Conservation (phyloP, 2,329 filamentous ascomycete genomes). For the Fusarium sambucinum region DNA sequence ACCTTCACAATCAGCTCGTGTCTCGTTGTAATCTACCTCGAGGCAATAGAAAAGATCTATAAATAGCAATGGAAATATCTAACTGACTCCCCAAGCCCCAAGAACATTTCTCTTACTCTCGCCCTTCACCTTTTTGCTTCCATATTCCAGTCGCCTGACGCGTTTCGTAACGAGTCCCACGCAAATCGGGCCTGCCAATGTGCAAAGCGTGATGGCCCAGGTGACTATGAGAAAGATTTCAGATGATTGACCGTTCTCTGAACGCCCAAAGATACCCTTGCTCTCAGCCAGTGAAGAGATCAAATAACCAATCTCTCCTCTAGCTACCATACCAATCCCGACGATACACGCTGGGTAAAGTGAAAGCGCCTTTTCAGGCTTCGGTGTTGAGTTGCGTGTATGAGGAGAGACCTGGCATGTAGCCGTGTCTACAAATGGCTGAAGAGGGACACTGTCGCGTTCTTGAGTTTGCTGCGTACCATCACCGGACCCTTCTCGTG, state of each 20-base stretch:
- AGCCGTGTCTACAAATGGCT: neutral
- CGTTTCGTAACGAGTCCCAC: conserved; percentile 61
- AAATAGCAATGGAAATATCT: neutral
- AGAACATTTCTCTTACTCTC: conserved; percentile 36
- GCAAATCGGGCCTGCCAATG: conserved; percentile 62
- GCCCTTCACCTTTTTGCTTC: conserved; percentile 8
- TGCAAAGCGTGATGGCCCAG: conserved; percentile 69
- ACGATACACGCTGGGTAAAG: conserved; percentile 76
- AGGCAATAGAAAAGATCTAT: neutral
- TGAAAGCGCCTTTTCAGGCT: conserved; percentile 65
- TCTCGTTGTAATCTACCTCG: conserved; percentile 8
- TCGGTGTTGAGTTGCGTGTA: conserved; percentile 16
- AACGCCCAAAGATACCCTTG: conserved; percentile 56
- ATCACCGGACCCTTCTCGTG: neutral
- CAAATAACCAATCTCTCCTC: conserved; percentile 84
- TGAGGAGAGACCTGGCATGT: neutral
- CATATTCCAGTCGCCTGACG: conserved; percentile 51
- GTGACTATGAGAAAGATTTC: conserved; percentile 65
- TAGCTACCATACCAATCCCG: conserved; percentile 75
- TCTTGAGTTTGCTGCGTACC: neutral
- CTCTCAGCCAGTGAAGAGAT: conserved; percentile 76
- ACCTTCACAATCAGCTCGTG: conserved; percentile 9
- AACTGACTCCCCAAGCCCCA: conserved; percentile 42
- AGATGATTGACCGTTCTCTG: conserved; percentile 41
- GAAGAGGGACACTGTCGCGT: neutral